These are phyloP conservation scores for Globisporangium abappressorium DNA, from an alignment of 352 stramenopile species.

Conservation along the genomic window DNA sequence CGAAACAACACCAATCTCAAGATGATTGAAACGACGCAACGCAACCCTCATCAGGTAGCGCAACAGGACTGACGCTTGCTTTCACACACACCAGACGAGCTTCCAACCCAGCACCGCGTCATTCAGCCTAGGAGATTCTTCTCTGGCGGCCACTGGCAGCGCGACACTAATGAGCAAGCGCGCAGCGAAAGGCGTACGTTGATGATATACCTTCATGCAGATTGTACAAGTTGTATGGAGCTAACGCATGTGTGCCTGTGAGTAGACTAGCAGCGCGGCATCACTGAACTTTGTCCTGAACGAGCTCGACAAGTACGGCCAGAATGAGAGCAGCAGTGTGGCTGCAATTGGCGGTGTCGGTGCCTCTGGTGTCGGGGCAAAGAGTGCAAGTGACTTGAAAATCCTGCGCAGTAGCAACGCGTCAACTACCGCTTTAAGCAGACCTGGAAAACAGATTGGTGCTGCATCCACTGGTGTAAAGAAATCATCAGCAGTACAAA, in stretches of 20 bases:
- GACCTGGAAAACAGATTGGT: neutral
- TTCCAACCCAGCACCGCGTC: neutral
- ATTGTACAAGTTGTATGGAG: too few species aligned
- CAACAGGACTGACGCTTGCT: too few species aligned
- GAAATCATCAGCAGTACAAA: neutral
- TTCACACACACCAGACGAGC: neutral
- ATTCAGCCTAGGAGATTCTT: neutral
- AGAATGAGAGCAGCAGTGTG: conserved; percentile 19
- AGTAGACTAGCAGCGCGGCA: conserved; percentile 24
- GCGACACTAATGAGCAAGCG: conserved; percentile 45
- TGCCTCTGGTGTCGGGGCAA: conserved; percentile 8
- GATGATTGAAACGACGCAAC: conserved; percentile 16
- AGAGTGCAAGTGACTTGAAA: conserved; percentile 3
- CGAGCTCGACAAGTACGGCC: conserved; percentile 62
- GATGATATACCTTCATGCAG: too few species aligned
- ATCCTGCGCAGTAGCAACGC: conserved; percentile 4
- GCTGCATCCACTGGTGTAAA: neutral
- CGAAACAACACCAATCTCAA: conserved; percentile 31
- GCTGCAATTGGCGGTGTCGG: conserved; percentile 1
- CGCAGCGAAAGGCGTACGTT: conserved; percentile 40
- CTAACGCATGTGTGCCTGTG: conserved; percentile 1
- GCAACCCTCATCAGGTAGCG: neutral
- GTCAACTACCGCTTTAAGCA: neutral
- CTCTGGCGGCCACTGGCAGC: neutral
- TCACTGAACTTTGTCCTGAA: conserved; percentile 59